phyloP scores from a whole-genome alignment of 352 stramenopile genomes.

The Globisporangium irregulare region DNA sequence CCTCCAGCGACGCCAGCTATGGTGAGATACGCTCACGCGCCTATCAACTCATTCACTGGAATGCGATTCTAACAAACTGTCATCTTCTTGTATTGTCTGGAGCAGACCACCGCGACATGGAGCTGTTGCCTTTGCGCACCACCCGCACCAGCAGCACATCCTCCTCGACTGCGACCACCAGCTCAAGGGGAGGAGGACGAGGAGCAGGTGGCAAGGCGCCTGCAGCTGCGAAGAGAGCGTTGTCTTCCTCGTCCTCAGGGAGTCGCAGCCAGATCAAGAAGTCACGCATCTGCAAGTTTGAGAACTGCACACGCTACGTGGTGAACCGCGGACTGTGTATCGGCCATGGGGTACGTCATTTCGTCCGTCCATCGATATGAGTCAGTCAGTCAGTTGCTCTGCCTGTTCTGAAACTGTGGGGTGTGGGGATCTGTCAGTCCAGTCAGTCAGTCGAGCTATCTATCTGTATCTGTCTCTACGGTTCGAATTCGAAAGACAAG shows the following conservation, averaged over 20 bases:
- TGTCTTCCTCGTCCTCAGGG: not conserved
- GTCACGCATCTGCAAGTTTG: constrained; percentile 74
- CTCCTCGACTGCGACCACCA: not conserved
- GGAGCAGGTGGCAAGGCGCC: not conserved
- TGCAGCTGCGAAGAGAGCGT: not conserved
- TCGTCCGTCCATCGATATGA: not conserved
- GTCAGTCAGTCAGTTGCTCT: not conserved
- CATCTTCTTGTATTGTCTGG: not conserved
- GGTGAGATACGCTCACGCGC: constrained; percentile 4
- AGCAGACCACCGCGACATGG: not conserved
- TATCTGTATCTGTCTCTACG: not conserved
- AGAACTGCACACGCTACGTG: constrained; percentile 72
- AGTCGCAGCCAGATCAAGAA: constrained; percentile 40
- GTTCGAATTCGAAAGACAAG: not conserved
- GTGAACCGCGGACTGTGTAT: constrained; percentile 77
- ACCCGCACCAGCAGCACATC: not conserved
- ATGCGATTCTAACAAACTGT: not conserved
- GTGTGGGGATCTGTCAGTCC: not conserved
- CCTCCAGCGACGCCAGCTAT: constrained; percentile 31
- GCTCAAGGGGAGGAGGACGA: not conserved
- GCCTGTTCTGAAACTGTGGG: not conserved
- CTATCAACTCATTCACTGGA: not conserved
- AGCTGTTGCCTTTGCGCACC: not conserved
- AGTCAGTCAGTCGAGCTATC: not conserved
- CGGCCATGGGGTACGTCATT: constrained; percentile 48